Conservation (phyloP, 2,329 filamentous ascomycete genomes). For the Cladosporium sphaerospermum region DNA sequence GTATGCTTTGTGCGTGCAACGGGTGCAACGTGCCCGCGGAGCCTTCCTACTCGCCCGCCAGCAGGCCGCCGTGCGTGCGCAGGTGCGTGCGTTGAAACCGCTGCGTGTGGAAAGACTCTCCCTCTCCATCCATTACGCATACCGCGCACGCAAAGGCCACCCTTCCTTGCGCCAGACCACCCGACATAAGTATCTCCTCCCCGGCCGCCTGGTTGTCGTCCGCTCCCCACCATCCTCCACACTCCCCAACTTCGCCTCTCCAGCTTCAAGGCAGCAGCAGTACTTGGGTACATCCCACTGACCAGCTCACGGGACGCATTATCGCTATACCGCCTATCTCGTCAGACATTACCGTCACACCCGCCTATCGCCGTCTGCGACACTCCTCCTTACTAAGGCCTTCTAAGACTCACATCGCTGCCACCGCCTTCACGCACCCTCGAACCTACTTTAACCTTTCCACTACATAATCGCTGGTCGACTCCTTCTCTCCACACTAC, state of each 20-base stretch:
- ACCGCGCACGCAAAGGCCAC: slow-evolving; percentile 7
- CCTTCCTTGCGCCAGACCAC: background rate
- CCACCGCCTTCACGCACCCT: slow-evolving; percentile 10
- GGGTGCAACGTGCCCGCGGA: slow-evolving; percentile 2
- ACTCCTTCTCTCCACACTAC: slow-evolving; percentile 1
- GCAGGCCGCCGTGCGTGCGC: background rate
- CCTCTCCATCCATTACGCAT: slow-evolving; percentile 9
- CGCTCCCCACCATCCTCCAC: background rate
- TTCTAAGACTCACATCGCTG: slow-evolving; percentile 2
- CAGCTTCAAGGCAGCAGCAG: background rate
- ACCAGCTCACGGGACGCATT: slow-evolving; percentile 7
- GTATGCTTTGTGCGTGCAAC: background rate
- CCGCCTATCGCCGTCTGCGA: slow-evolving; percentile 8
- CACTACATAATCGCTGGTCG: slow-evolving; percentile 2
- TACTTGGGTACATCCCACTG: slow-evolving; percentile 1
- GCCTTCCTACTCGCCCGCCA: slow-evolving; percentile 5
- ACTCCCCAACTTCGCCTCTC: background rate
- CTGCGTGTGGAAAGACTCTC: slow-evolving; percentile 7
- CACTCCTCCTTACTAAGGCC: slow-evolving; percentile 6
- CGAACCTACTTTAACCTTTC: background rate
- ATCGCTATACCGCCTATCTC: slow-evolving; percentile 2
- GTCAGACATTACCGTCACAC: slow-evolving; percentile 7
- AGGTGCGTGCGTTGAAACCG: slow-evolving; percentile 10
- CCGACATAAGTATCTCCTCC: slow-evolving; percentile 6
- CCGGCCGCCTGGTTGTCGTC: background rate